Evolutionary conservation across 306 rosid genomes (phyloP), one percentile per base, ranked within the genome.

Genomic region (Ormosia semicastrata): DNA sequence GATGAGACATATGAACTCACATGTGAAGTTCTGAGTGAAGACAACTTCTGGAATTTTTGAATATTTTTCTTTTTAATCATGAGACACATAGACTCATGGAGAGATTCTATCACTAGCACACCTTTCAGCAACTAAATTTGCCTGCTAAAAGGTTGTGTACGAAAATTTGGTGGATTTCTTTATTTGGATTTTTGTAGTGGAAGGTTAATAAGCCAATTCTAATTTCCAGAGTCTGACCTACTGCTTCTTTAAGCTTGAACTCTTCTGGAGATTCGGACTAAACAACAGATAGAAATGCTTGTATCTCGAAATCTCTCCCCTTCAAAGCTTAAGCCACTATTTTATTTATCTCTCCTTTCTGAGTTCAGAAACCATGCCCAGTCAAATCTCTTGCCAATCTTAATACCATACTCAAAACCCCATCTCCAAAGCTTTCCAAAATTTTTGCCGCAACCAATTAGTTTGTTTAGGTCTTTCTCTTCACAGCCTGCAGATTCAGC

Each of bases 281-380:
- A 70, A 57, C 73, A 39, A 3, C 44, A 2, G 30, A 49, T 50
- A 84, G 71, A 84, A 63, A 87, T 87, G 90, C 32, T 84, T 71
- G 73, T 50, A 40, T 83, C 80, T 70, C 78, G 88, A 82, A 78
- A 69, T 43, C 73, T 87, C 81, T 78, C 77, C 50, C 74, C 62
- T 73, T 82, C 86, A 33, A 87, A 71, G 73, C 78, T 87, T 44
- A 87, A 85, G 77, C 75, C 74, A 2, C 81, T 82, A 30, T 30
- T 57, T 74, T 69, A 57, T 63, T 43, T 75, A 24, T 39, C 86
- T 0, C 63, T 81, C 66, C 44, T 81, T 79, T 79, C 77, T 39
- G 82, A 77, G 3, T 73, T 64, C 66, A 47, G 57, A 39, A 67
- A 5, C 37, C 77, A 44, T 63, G 66, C 33, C 17, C 76, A 10